A percentile compares a stretch with the other conserved stretches of the same genome.
Conservation (phyloP, 2,329 filamentous ascomycete genomes). For the Colletotrichum cereale region DNA sequence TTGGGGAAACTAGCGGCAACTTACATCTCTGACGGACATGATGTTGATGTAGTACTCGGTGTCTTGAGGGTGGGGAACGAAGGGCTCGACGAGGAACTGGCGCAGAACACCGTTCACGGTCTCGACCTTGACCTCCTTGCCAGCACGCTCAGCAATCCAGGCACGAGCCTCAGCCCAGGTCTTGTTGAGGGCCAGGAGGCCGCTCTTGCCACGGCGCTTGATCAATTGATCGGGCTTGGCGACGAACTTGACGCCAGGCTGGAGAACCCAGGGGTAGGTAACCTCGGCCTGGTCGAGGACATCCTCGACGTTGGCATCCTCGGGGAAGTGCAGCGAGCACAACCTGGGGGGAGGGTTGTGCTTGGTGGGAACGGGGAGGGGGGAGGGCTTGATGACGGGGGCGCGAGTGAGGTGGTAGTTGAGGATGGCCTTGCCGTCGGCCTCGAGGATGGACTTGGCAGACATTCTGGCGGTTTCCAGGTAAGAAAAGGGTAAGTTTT, state of each 20-base stretch:
- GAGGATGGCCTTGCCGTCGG: conserved; percentile 99
- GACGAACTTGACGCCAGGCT: conserved; percentile 88
- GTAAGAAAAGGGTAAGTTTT: conserved; percentile 29
- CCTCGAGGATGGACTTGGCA: conserved; percentile 96
- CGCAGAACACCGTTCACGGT: conserved; percentile 88
- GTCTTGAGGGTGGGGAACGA: conserved; percentile 93
- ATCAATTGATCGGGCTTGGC: conserved; percentile 99
- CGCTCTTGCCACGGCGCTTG: conserved; percentile 99
- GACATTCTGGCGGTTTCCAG: conserved; percentile 54
- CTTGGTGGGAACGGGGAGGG: conserved; percentile 83
- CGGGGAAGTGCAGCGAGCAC: conserved; percentile 92
- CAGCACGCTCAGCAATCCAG: conserved; percentile 93
- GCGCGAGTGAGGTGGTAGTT: conserved; percentile 99
- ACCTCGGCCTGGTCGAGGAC: conserved; percentile 96
- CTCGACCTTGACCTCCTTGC: conserved; percentile 94
- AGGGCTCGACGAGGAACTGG: conserved; percentile 98
- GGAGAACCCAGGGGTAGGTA: conserved; percentile 95
- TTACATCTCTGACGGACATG: conserved; percentile 99
- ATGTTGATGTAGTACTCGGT: conserved; percentile 99
- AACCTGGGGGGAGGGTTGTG: conserved; percentile 95
- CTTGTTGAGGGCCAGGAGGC: conserved; percentile 96
- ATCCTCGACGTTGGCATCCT: conserved; percentile 83
- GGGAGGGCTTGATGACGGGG: conserved; percentile 96
- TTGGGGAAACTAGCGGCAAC: conserved; percentile 55
- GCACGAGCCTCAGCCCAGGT: conserved; percentile 92